Conservation (phyloP, 768 basidiomycete genomes). For the Tephrocybe sp. region DNA sequence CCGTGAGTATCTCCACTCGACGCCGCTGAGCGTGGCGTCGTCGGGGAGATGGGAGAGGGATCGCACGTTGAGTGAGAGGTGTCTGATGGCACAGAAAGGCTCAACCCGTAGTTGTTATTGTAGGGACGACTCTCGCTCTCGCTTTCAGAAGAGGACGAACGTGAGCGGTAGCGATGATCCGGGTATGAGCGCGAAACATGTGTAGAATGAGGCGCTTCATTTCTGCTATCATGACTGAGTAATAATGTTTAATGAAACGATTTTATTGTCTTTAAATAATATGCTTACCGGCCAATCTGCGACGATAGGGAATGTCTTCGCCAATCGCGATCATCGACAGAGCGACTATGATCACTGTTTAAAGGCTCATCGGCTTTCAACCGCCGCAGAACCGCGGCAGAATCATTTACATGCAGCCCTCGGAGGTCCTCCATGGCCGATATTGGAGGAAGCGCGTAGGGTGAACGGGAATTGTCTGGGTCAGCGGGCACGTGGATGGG, state of each 20-base stretch:
- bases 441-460: constrained; percentile 65
- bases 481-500: constrained; percentile 35
- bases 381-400: constrained; percentile 63
- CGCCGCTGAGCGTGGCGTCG: constrained; percentile 47
- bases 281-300: constrained; percentile 26
- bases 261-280: neutral
- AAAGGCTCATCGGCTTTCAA: constrained; percentile 54
- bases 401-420: constrained; percentile 50
- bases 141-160: constrained; percentile 17
- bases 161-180: constrained; percentile 12
- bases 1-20: constrained; percentile 20
- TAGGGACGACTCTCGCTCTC: constrained; percentile 6
- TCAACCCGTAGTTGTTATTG: constrained; percentile 9
- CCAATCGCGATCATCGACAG: constrained; percentile 26
- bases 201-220: constrained; percentile 1
- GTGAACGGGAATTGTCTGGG: constrained; percentile 28
- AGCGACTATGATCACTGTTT: constrained; percentile 22
- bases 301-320: constrained; percentile 44
- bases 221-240: constrained; percentile 6
- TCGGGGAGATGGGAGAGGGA: constrained; percentile 53
- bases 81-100: constrained; percentile 31
- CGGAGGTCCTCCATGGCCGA: constrained; percentile 65
- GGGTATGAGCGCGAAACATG: constrained; percentile 14
- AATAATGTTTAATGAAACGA: neutral
- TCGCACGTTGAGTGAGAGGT: constrained; percentile 45